Conservation (phyloP, 2,329 filamentous ascomycete genomes). For the Xylariaceae sp. region DNA sequence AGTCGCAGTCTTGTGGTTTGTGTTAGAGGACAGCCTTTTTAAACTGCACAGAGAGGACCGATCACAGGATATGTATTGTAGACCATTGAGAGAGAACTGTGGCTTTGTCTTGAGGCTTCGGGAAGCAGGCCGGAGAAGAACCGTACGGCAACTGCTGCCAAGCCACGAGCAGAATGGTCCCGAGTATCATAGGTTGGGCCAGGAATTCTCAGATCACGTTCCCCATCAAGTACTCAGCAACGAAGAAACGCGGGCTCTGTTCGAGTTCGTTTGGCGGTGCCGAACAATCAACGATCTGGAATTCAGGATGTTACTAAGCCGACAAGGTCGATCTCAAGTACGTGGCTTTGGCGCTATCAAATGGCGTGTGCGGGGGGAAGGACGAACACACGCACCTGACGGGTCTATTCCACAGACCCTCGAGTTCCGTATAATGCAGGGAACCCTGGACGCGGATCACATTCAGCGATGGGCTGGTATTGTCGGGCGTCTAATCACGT, state of each 20-base stretch:
- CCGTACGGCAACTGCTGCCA: background rate
- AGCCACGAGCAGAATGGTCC: too few species aligned
- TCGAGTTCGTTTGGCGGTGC: background rate
- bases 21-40: slow-evolving; percentile 12
- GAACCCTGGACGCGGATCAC: slow-evolving; percentile 18
- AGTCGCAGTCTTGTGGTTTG: slow-evolving; percentile 15
- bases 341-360: too few species aligned
- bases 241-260: background rate
- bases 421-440: slow-evolving; percentile 20
- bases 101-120: background rate
- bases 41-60: slow-evolving; percentile 13
- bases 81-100: too few species aligned
- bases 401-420: slow-evolving; percentile 11
- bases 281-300: background rate
- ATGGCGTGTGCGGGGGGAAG: background rate
- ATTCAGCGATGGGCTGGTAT: slow-evolving; percentile 17
- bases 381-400: background rate
- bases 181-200: too few species aligned
- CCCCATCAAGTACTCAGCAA: background rate
- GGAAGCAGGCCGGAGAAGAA: background rate
- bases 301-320: background rate
- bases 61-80: background rate
- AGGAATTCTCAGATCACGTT: background rate
- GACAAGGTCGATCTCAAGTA: too few species aligned
- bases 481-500: slow-evolving; percentile 10